phyloP scores from a whole-genome alignment of 2,329 filamentous ascomycete species.

The Arthrobotrys musiformis region DNA sequence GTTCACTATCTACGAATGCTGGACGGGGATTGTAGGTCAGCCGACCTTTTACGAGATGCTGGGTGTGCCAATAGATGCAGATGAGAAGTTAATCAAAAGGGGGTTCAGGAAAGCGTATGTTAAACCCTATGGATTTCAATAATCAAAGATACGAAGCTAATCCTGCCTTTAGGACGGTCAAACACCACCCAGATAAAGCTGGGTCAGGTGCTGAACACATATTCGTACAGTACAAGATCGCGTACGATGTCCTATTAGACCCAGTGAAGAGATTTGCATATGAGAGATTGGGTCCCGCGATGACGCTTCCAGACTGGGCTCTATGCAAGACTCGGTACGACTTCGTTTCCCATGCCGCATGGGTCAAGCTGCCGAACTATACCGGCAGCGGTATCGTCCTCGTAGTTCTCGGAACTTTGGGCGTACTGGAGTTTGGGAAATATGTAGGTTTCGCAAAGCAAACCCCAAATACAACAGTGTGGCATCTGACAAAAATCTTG shows the following conservation, averaged over 20 bases:
- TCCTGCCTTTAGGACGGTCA: conserved; percentile 58
- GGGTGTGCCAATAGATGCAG: conserved; percentile 74
- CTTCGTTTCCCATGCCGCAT: conserved; percentile 76
- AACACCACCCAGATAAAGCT: conserved; percentile 83
- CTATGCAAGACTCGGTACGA: conserved; percentile 76
- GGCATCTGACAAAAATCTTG: neutral
- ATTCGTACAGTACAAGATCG: conserved; percentile 85
- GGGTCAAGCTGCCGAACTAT: conserved; percentile 72
- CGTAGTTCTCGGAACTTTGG: conserved; percentile 72
- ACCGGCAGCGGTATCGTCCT: conserved; percentile 69
- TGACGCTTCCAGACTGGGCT: conserved; percentile 70
- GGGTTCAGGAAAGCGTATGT: conserved; percentile 77
- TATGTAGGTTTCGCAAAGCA: conserved; percentile 62
- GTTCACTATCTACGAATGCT: conserved; percentile 84
- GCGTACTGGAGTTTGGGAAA: conserved; percentile 74
- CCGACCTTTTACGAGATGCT: conserved; percentile 84
- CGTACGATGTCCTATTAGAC: conserved; percentile 83
- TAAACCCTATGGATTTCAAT: neutral
- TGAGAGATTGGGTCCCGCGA: conserved; percentile 82
- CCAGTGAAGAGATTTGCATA: conserved; percentile 84
- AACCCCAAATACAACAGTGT: neutral
- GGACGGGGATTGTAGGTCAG: conserved; percentile 77
- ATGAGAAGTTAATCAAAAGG: conserved; percentile 81
- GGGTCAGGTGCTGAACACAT: conserved; percentile 65
- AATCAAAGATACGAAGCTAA: conserved; percentile 65